Conservation (phyloP, 495 filamentous ascomycete species). For the Friedmanniomyces endolithicus region DNA sequence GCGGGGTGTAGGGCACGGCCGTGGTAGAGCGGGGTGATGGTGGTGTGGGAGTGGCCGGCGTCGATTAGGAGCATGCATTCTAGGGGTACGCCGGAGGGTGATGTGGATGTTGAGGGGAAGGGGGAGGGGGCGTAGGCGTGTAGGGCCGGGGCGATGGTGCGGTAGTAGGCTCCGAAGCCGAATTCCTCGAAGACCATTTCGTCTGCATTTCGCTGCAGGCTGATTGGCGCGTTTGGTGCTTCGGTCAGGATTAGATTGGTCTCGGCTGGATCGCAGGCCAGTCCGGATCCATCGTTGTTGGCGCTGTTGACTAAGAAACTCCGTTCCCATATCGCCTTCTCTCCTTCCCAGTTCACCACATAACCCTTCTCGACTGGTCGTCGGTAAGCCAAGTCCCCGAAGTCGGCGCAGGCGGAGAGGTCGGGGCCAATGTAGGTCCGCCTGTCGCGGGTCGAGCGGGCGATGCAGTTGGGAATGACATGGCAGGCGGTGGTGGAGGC, state of each 20-base stretch:
- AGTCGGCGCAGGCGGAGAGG: conserved; percentile 68
- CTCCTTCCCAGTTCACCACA: conserved; percentile 89
- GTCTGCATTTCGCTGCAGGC: conserved; percentile 77
- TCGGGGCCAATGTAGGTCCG: conserved; percentile 69
- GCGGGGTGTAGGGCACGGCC: conserved; percentile 69
- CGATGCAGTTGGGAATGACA: conserved; percentile 77
- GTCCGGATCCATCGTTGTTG: conserved; percentile 33
- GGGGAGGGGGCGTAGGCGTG: conserved; percentile 66
- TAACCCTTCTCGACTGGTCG: conserved; percentile 92
- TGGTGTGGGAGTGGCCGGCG: conserved; percentile 86
- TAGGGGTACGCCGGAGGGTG: conserved; percentile 40
- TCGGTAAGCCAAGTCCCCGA: conserved; percentile 76
- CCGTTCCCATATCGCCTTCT: conserved; percentile 92
- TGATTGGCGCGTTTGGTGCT: conserved; percentile 72
- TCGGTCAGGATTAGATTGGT: conserved; percentile 78
- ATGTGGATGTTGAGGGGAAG: conserved; percentile 41
- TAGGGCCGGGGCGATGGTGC: conserved; percentile 56
- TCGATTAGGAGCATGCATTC: conserved; percentile 84
- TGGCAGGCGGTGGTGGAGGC: conserved; percentile 38
- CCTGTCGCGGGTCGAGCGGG: conserved; percentile 58
- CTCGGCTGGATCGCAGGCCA: conserved; percentile 59
- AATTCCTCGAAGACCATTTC: conserved; percentile 98
- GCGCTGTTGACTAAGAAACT: conserved; percentile 50
- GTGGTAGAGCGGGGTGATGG: conserved; percentile 72
- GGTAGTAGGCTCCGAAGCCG: conserved; percentile 77